Conservation (phyloP, 2,329 filamentous ascomycete species). For the Paracamarosporium sp. region DNA sequence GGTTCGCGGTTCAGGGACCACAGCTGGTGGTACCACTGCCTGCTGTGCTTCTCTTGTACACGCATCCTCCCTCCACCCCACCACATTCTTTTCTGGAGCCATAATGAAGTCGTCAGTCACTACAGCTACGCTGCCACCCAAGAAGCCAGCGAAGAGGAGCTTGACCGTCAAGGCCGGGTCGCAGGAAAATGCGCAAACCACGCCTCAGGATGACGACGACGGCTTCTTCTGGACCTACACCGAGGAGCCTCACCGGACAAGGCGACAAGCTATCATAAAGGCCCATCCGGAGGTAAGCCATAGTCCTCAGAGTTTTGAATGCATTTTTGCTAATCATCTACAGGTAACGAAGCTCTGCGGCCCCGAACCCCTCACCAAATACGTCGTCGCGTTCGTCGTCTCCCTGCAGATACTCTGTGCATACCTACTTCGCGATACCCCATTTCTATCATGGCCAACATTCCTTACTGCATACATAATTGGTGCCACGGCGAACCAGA, state of each 20-base stretch:
- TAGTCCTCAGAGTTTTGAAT: background rate
- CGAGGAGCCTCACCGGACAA: constrained; percentile 92
- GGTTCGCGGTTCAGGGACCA: constrained; percentile 8
- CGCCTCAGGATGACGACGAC: constrained; percentile 46
- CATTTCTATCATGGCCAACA: constrained; percentile 84
- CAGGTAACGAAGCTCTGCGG: constrained; percentile 97
- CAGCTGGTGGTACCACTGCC: background rate
- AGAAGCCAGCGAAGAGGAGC: constrained; percentile 28
- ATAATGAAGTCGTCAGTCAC: constrained; percentile 47
- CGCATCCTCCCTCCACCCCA: background rate
- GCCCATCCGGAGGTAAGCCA: constrained; percentile 86
- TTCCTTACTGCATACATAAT: constrained; percentile 88
- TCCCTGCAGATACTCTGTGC: constrained; percentile 79
- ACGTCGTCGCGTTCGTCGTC: constrained; percentile 84
- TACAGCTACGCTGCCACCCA: constrained; percentile 38
- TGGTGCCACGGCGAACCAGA: constrained; percentile 96
- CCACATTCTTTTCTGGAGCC: constrained; percentile 9
- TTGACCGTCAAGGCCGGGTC: constrained; percentile 30
- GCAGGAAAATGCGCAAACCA: constrained; percentile 9
- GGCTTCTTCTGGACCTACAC: constrained; percentile 99
- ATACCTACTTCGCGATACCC: constrained; percentile 75
- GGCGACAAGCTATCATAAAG: constrained; percentile 94
- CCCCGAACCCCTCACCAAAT: constrained; percentile 94
- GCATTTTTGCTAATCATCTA: constrained; percentile 9
- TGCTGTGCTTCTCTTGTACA: background rate